phyloP scores from a whole-genome alignment of 768 basidiomycete species.

The Lanmaoa pseudosensibilis region DNA sequence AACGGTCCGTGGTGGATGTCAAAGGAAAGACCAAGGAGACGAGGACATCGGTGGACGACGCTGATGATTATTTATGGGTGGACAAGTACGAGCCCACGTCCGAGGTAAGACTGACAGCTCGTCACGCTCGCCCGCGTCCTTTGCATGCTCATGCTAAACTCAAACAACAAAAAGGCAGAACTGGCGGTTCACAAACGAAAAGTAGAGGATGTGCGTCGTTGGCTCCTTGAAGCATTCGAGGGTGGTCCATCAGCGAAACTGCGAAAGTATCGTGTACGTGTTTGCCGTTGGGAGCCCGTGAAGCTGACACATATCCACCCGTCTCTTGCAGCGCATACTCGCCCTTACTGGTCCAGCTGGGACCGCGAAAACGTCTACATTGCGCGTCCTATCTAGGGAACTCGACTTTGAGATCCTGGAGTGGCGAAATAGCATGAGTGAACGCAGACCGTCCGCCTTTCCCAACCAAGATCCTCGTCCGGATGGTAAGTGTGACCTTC shows the following conservation, averaged over 20 bases:
- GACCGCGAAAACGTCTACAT: conserved; percentile 83
- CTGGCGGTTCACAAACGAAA: conserved; percentile 80
- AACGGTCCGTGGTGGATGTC: conserved; percentile 4
- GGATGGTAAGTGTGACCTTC: conserved; percentile 10
- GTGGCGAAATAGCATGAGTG: conserved; percentile 73
- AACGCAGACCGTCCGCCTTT: conserved; percentile 33
- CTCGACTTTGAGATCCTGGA: conserved; percentile 80
- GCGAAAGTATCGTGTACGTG: conserved; percentile 71
- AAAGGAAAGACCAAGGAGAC: conserved; percentile 29
- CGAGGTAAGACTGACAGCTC: conserved; percentile 41
- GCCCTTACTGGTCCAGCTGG: conserved; percentile 88
- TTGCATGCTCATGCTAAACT: background rate
- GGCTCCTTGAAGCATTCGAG: conserved; percentile 72
- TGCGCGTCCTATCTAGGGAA: conserved; percentile 73
- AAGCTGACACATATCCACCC: background rate
- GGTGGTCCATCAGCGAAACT: conserved; percentile 64
- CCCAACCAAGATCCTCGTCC: conserved; percentile 18
- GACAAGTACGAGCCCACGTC: conserved; percentile 62
- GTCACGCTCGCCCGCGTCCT: background rate
- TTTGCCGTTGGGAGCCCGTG: background rate
- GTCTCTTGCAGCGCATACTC: conserved; percentile 64
- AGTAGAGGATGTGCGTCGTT: conserved; percentile 72
- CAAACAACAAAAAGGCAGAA: conserved; percentile 48
- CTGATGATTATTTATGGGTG: conserved; percentile 54
- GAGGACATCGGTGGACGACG: background rate